phyloP scores from a whole-genome alignment of 1,284 basidiomycete genomes.

The Ganoderma leucocontextum region DNA sequence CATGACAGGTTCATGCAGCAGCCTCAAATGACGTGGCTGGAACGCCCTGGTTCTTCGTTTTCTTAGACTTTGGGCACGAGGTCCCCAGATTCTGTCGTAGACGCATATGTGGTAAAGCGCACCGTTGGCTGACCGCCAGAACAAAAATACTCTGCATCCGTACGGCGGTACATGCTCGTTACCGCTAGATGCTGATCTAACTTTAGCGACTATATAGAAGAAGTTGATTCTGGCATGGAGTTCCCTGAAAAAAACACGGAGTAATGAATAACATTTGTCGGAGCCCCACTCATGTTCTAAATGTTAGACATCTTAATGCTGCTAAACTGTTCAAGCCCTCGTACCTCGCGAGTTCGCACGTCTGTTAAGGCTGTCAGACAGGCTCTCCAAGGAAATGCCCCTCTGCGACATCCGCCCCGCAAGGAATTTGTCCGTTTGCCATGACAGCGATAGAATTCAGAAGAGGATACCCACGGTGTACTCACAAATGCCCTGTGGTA shows the following conservation, averaged over 20 bases:
- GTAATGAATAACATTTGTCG: not conserved
- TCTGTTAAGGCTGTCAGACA: not conserved
- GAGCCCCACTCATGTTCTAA: not conserved
- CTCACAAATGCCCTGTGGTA: not conserved
- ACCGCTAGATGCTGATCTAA: not conserved
- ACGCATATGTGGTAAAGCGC: not conserved
- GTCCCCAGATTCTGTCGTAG: not conserved
- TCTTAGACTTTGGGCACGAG: not conserved
- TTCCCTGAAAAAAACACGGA: not conserved
- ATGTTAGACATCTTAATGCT: not conserved
- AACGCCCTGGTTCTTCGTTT: not conserved
- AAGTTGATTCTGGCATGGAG: not conserved
- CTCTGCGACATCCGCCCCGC: not conserved
- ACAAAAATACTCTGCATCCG: not conserved
- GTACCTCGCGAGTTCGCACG: not conserved
- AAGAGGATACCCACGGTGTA: not conserved
- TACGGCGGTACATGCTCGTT: not conserved
- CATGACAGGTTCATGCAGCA: not conserved
- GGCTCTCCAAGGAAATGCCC: not conserved
- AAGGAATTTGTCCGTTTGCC: not conserved
- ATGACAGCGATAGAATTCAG: not conserved
- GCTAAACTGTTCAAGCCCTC: not conserved
- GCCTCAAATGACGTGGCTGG: not conserved
- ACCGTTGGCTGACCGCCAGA: not conserved
- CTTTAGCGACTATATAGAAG: slow-evolving; percentile 2